Conservation (phyloP, 2,329 filamentous ascomycete species). For the Beauveria sp. region DNA sequence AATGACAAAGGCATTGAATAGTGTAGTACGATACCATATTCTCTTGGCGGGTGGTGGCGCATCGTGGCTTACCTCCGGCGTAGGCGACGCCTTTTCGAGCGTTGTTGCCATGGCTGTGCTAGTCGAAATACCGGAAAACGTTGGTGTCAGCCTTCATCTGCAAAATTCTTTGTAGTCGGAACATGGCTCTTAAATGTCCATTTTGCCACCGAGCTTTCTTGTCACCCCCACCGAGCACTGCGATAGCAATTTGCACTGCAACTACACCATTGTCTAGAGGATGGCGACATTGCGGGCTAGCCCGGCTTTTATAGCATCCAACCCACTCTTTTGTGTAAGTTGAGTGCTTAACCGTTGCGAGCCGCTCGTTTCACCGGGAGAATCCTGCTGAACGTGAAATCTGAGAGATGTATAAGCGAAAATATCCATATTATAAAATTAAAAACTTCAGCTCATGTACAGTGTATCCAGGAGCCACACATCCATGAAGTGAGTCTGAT, state of each 20-base stretch:
- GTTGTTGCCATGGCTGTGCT: neutral
- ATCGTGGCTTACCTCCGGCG: neutral
- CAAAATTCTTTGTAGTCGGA: neutral
- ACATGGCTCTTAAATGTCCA: neutral
- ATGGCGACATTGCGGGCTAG: slow-evolving; percentile 10
- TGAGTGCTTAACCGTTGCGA: neutral
- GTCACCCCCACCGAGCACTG: neutral
- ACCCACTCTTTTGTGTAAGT: neutral
- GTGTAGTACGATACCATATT: slow-evolving; percentile 41
- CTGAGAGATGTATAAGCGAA: neutral
- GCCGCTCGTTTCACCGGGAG: neutral
- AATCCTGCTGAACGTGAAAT: no score
- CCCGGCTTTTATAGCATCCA: neutral
- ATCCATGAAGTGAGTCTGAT: neutral
- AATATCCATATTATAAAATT: neutral
- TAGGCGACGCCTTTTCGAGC: neutral
- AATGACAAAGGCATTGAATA: slow-evolving; percentile 47
- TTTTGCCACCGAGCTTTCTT: neutral
- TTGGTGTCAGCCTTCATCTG: neutral
- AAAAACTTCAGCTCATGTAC: neutral
- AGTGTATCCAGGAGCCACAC: neutral
- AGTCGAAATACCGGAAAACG: neutral
- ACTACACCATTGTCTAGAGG: slow-evolving; percentile 4
- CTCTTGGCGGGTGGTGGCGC: slow-evolving; percentile 4
- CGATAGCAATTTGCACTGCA: neutral